Evolutionary conservation across 805 yeast genomes (phyloP).

Genomic region (Lachancea lanzarotensis): DNA sequence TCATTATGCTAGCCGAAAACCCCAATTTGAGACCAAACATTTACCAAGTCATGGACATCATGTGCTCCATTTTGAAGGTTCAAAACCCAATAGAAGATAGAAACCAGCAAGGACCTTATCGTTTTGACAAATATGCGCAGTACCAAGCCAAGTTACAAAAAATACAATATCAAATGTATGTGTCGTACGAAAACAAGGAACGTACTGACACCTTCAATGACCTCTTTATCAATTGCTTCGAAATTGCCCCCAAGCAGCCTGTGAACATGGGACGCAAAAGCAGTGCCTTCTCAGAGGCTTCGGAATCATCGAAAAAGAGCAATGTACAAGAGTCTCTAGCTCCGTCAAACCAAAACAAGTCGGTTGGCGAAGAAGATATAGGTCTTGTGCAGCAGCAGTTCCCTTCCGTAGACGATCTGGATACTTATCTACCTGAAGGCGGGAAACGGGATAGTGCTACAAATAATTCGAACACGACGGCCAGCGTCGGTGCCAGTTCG

Average conservation of each 20-base stretch:
- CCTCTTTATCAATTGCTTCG: constrained; percentile 24
- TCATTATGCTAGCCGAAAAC: constrained; percentile 74
- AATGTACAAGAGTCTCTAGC: not conserved
- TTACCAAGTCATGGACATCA: constrained; percentile 63
- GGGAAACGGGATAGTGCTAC: not conserved
- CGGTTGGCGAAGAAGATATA: constrained; percentile 5
- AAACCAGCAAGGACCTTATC: constrained; percentile 45
- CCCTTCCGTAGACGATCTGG: constrained; percentile 7
- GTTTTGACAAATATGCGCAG: constrained; percentile 48
- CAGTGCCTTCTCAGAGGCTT: not conserved
- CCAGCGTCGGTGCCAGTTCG: constrained; percentile 3
- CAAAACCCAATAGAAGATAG: constrained; percentile 43
- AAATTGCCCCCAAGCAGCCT: constrained; percentile 28
- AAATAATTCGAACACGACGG: not conserved
- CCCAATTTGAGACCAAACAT: constrained; percentile 82
- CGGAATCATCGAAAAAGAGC: not conserved
- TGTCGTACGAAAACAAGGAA: constrained; percentile 17
- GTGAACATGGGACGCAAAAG: constrained; percentile 12
- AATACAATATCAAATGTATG: constrained; percentile 25
- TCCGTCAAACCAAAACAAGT: not conserved
- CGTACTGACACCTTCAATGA: constrained; percentile 19
- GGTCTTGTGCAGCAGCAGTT: constrained; percentile 7
- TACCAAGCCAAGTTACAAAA: constrained; percentile 37
- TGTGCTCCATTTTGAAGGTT: constrained; percentile 54
- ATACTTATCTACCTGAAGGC: not conserved